Percentiles rank a stretch among this genome's conserved stretches.
phyloP scores from a whole-genome alignment of 2,329 filamentous ascomycete genomes.

The Xylaria sp. region DNA sequence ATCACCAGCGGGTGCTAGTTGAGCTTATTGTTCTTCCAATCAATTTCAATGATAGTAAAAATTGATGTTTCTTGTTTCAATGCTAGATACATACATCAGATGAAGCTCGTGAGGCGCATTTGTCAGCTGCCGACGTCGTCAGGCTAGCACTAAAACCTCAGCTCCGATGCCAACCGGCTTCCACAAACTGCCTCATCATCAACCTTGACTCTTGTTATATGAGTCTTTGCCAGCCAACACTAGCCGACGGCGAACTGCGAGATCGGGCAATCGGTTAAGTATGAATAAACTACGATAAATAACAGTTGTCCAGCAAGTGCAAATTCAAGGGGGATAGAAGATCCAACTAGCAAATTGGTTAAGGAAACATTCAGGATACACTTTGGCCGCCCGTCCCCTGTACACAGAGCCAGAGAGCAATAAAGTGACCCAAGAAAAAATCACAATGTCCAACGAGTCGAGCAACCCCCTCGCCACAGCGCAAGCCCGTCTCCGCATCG shows the following conservation, averaged over 20 bases:
- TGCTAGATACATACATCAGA: conserved; percentile 2
- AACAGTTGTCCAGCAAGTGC: conserved; percentile 60
- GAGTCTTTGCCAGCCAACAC: no score
- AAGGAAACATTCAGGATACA: conserved; percentile 51
- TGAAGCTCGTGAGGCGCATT: neutral
- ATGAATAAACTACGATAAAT: conserved; percentile 60
- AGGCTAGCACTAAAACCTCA: neutral
- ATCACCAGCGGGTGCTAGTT: neutral
- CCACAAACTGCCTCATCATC: neutral
- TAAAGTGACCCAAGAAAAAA: neutral
- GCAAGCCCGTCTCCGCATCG: conserved; percentile 34
- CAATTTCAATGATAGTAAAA: neutral
- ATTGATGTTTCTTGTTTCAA: neutral
- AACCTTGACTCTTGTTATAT: neutral
- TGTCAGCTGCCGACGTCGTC: conserved; percentile 23
- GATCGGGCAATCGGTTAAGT: conserved; percentile 49
- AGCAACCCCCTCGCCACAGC: conserved; percentile 25
- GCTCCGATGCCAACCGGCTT: neutral
- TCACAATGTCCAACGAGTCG: conserved; percentile 13
- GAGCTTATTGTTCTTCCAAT: neutral
- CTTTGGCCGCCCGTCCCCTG: conserved; percentile 41
- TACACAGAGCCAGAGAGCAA: neutral
- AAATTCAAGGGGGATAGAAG: conserved; percentile 58
- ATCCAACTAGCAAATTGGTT: conserved; percentile 56
- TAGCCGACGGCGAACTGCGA: conserved; percentile 17